Conservation (phyloP, 2,329 filamentous ascomycete genomes). For the Pseudogymnoascus sp. region DNA sequence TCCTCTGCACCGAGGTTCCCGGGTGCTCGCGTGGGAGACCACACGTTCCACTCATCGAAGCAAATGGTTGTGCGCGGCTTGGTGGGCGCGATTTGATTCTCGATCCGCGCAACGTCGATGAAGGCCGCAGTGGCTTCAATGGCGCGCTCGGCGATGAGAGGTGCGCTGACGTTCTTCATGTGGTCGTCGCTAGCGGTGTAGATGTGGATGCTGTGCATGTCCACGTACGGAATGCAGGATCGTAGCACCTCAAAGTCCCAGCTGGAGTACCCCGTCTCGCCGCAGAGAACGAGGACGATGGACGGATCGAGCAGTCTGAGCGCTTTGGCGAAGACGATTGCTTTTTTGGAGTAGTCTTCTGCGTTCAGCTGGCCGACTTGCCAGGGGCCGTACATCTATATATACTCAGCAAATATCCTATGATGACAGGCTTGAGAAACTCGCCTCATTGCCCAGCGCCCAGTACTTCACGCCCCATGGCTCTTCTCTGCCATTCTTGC, state of each 20-base stretch:
- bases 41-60: conserved; percentile 67
- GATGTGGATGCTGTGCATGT: conserved; percentile 63
- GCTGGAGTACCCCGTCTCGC: conserved; percentile 50
- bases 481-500: conserved; percentile 66
- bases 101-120: conserved; percentile 57
- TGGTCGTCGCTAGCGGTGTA: conserved; percentile 46
- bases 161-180: conserved; percentile 47
- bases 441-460: conserved; percentile 69
- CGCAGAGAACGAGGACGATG: conserved; percentile 56
- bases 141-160: conserved; percentile 55
- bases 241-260: conserved; percentile 60
- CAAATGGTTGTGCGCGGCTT: conserved; percentile 49
- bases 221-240: conserved; percentile 52
- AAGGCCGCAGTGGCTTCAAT: conserved; percentile 54
- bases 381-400: conserved; percentile 30
- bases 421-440: not conserved
- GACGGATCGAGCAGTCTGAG: conserved; percentile 53
- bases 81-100: conserved; percentile 37
- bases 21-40: conserved; percentile 55
- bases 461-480: conserved; percentile 82
- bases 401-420: not conserved
- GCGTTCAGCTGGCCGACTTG: conserved; percentile 52
- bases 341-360: conserved; percentile 48
- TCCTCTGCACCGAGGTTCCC: conserved; percentile 58
- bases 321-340: conserved; percentile 52